A percentile compares a stretch with the other conserved stretches of the same genome.
Evolutionary conservation across 805 yeast genomes (phyloP).

Genomic region (Schizosaccharomyces osmophilus): DNA sequence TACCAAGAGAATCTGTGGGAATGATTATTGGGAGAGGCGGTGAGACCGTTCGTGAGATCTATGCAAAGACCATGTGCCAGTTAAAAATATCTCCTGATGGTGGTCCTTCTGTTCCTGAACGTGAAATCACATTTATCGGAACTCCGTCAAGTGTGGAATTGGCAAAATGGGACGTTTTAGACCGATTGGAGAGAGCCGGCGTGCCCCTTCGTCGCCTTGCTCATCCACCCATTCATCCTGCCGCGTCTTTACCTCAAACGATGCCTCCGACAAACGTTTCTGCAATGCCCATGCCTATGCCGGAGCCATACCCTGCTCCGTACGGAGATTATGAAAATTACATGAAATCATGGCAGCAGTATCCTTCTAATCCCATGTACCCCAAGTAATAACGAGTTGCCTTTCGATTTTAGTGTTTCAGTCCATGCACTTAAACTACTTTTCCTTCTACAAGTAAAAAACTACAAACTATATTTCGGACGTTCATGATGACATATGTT

Average conservation of each 20-base stretch:
- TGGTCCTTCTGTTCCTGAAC: conserved; percentile 2
- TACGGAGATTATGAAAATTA: too few species aligned
- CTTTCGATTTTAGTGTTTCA: too few species aligned
- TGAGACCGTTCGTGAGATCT: conserved; percentile 4
- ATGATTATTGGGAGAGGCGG: conserved; percentile 6
- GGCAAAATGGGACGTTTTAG: conserved; percentile 2
- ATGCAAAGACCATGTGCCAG: conserved; percentile 3
- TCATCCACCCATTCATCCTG: background rate
- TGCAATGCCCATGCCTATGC: too few species aligned
- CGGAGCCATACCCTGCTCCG: too few species aligned
- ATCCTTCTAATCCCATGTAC: too few species aligned
- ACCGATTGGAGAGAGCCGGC: conserved; percentile 16
- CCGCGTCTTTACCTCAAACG: background rate
- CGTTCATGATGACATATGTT: too few species aligned
- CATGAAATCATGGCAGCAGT: too few species aligned
- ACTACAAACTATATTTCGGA: too few species aligned
- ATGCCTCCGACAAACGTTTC: too few species aligned
- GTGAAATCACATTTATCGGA: conserved; percentile 4
- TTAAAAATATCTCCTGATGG: conserved; percentile 2
- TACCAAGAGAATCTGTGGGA: conserved; percentile 4
- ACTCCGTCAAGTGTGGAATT: conserved; percentile 1
- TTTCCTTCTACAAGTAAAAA: too few species aligned
- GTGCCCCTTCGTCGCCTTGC: background rate
- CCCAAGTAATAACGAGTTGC: too few species aligned
- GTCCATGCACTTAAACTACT: too few species aligned